These are phyloP conservation scores for Capsella bursapastoris DNA, from an alignment of 345 rosid species.

Conservation along the genomic window DNA sequence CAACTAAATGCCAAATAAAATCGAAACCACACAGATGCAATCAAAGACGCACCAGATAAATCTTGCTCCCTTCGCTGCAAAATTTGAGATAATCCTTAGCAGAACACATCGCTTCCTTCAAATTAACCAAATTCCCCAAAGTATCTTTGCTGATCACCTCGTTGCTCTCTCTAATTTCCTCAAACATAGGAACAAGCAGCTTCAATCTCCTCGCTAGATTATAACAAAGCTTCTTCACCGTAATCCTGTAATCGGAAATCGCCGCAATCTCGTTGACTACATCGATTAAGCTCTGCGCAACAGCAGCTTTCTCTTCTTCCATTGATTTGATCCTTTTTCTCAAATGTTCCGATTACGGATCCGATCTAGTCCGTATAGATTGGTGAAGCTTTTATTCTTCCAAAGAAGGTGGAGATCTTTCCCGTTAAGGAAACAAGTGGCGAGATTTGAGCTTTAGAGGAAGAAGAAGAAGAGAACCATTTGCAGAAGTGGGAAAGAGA, in stretches of 20 bases:
- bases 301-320: constrained; percentile 62
- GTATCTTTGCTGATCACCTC: constrained; percentile 62
- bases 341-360: constrained; percentile 9
- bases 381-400: not conserved
- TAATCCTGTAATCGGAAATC: constrained; percentile 58
- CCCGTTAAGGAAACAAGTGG: constrained; percentile 8
- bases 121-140: constrained; percentile 47
- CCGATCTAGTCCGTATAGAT: constrained; percentile 23
- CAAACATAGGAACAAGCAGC: constrained; percentile 82
- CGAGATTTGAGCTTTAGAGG: constrained; percentile 28
- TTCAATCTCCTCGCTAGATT: constrained; percentile 80
- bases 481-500: constrained; percentile 36
- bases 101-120: constrained; percentile 57
- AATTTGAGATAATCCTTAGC: constrained; percentile 74
- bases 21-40: not conserved
- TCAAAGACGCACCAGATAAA: constrained; percentile 76
- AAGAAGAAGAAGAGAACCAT: constrained; percentile 30
- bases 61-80: constrained; percentile 89
- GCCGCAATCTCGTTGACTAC: constrained; percentile 70
- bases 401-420: constrained; percentile 1
- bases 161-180: constrained; percentile 73
- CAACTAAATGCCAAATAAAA: constrained; percentile 18
- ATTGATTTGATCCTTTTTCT: constrained; percentile 22
- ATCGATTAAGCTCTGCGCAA: constrained; percentile 63
- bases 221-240: constrained; percentile 77